Evolutionary conservation across 257 asterid species (phyloP).

Genomic region (Ophiorrhiza pumila): DNA sequence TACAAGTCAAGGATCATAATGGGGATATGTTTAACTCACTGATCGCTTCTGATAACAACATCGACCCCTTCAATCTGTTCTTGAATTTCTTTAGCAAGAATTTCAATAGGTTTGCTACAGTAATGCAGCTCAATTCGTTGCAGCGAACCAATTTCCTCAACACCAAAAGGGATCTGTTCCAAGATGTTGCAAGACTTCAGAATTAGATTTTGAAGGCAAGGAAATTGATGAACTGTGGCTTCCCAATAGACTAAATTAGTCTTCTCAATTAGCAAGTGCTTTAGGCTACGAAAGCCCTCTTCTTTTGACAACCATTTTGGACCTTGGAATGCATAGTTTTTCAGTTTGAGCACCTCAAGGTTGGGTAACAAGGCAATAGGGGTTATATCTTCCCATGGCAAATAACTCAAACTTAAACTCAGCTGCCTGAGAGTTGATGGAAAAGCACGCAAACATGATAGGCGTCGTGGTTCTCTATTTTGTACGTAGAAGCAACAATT

Average conservation of each 20-base stretch:
- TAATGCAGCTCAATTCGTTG: conserved; percentile 7
- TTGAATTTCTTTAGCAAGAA: conserved; percentile 8
- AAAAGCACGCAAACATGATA: background rate
- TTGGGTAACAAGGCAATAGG: conserved; percentile 8
- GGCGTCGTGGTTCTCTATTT: background rate
- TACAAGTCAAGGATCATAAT: background rate
- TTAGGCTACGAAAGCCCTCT: conserved; percentile 1
- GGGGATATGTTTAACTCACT: background rate
- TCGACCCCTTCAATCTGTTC: conserved; percentile 10
- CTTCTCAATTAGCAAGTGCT: conserved; percentile 8
- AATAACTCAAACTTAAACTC: conserved; percentile 6
- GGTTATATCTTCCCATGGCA: conserved; percentile 10
- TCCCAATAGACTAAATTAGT: conserved; percentile 10
- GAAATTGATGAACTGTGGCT: conserved; percentile 3
- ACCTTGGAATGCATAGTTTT: conserved; percentile 18
- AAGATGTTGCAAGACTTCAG: background rate
- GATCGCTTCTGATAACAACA: background rate
- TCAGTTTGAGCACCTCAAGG: conserved; percentile 17
- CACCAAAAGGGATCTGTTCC: background rate
- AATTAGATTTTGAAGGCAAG: conserved; percentile 3
- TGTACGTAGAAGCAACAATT: background rate
- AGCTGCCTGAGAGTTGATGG: background rate
- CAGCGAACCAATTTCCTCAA: background rate
- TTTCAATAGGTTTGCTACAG: conserved; percentile 10
- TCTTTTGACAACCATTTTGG: background rate